Evolutionary conservation across 108 stramenopile genomes (phyloP), one percentile per base, ranked within the genome.

Genomic region (Stephanodiscus minutulus): DNA sequence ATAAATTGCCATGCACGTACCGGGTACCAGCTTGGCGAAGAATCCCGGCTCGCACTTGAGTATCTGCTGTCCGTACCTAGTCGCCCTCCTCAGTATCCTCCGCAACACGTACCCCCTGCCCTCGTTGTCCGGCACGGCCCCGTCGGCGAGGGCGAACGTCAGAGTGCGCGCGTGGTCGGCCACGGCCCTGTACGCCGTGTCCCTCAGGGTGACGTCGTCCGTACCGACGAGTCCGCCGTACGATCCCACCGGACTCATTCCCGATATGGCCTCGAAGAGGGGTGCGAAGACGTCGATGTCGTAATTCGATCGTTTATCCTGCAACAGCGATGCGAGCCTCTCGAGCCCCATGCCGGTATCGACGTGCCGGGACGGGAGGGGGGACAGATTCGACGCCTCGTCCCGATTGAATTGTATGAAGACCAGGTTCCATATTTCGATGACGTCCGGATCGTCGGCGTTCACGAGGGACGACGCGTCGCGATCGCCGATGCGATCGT

Each of bases 311-410:
- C 86, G 86, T 59, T 93, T 86, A 61, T 88, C 94, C 82, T 99
- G 99, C 57, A 99, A 73, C 60, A 98, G 97, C 64, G 87, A 89
- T 25, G 96, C 86, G 21, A 99, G 84, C 25, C 99, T 93, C 82
- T 99, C 99, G 68, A 98, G 97, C 49, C 99, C 99, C 99, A 99
- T 98, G 54, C 99, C 99, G 27, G 99, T 99, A 85, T 99, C 99
- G 52, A 98, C 93, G 82, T 99, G 99, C 79, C 96, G 96, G 21
- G 86, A 83, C 17, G 99, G 99, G 24, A 99, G 88, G 18, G 83
- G 72, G 61, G 88, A 75, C 24, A 98, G 83, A 4, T 72, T 75
- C 13, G 96, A 97, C 77, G 94, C 91, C 27, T 84, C 88, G 70
- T 98, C 97, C 20, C 97, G 91, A 87, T 98, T 98, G 94, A 91